Evolutionary conservation across 1,139 yeast species (phyloP), one percentile per base, ranked within the genome.

Genomic region (Protomyces gravidus): DNA sequence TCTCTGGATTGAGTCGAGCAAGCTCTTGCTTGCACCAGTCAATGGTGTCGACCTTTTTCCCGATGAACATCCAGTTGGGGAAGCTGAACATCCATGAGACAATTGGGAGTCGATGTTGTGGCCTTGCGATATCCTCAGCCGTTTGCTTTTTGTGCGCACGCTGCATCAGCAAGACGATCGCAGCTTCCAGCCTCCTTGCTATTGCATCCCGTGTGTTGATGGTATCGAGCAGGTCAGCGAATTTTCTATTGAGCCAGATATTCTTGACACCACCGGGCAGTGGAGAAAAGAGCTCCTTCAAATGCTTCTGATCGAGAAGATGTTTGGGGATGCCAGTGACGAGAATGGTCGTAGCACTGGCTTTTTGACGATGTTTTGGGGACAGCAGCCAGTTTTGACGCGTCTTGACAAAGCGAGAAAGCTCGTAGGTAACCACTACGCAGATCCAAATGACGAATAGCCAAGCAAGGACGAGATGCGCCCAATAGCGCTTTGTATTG

Each of bases 401-500:
- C 66, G 89, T 78, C 4, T 94, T 82, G 62, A 85, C 81, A 74
- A 84, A 92, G 72, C 81, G 89, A 65, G 82, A 81, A 70, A 89
- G 76, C 72, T 92, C 98, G 61, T 96, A 77, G 74, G 89, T 89
- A 62, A 89, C 78, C 30, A 86, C 78, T 70, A 80, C 89, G 45
- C 87, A 71, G 60, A 86, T 78, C 48, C 77, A 71, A 49, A 94
- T 89, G 71, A 85, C 88, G 70, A 80, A 87, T 40, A 82, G 67
- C 92, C 95, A 86, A 3, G 92, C 84, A 58, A 88, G 74, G 63
- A 92, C 80, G 1, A 85, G 90, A 69, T 90, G 96, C 1, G 97
- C 97, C 72, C 82, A 92, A 72, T 85, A 86, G 61, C 95, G 78
- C 57, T 79, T 73, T 56, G 73, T 72, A 68, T 81, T 51, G 30